These are phyloP conservation scores for Eucalyptus fibrosa DNA, from an alignment of 345 rosid genomes.

Conservation along the genomic window DNA sequence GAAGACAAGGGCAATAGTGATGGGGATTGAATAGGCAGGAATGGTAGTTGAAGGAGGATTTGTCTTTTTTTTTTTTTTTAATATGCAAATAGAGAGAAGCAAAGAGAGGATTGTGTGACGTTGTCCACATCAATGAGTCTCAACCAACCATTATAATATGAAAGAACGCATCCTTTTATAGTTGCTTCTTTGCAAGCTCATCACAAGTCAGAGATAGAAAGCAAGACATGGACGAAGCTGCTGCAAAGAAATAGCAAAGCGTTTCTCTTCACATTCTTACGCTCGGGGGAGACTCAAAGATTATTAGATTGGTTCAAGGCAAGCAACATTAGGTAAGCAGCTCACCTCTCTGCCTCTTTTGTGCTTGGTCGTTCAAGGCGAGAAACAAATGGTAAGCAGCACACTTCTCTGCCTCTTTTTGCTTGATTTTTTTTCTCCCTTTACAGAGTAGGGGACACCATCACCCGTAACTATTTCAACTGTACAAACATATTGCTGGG, in stretches of 20 bases:
- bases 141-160: neutral
- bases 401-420: constrained; percentile 53
- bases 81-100: neutral
- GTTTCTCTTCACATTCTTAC: neutral
- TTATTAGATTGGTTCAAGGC: constrained; percentile 13
- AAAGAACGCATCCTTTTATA: neutral
- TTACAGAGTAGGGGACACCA: constrained; percentile 9
- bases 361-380: too few relatives aligned
- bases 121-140: neutral
- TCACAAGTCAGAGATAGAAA: neutral
- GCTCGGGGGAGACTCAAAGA: neutral
- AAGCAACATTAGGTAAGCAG: too few relatives aligned
- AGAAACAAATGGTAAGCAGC: constrained; percentile 46
- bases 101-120: neutral
- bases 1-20: neutral
- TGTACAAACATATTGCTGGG: constrained; percentile 30
- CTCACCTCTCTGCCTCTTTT: too few relatives aligned
- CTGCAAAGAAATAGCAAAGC: neutral
- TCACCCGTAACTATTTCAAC: constrained; percentile 21
- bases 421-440: constrained; percentile 39
- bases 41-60: neutral
- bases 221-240: neutral
- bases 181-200: neutral
- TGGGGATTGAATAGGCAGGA: neutral
- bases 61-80: too few relatives aligned